Base-by-base conservation (phyloP, 1,139 yeast species). In the Geotrichum histeridarum region DNA sequence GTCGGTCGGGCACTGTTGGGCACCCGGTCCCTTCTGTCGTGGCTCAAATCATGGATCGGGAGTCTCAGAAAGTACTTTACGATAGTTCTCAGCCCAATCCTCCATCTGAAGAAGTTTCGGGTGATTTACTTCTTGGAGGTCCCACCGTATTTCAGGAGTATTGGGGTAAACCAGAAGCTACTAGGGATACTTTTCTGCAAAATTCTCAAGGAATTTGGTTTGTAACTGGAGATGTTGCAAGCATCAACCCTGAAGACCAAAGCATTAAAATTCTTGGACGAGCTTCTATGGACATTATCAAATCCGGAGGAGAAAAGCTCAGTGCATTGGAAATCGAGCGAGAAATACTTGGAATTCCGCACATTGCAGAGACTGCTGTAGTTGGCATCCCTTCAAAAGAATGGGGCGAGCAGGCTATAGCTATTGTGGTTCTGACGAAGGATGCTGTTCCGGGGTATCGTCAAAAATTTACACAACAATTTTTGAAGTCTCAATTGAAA, bases 261-360 rank as follows among this genome's bases (percentile, higher is more conserved):
- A 61, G 67, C 45, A 61, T 67, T 55, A 64, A 59, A 53, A 69
- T 70, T 50, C 62, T 67, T 35, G 74, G 74, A 8, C 64, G 74
- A 22, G 67, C 69, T 39, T 65, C 71, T 39, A 70, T 71, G 72
- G 75, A 71, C 57, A 70, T 70, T 48, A 67, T 68, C 60, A 70
- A 70, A 54, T 64, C 69, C 14, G 73, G 73, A 15, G 73, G 73
- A 6, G 73, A 70, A 54, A 69, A 67, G 60, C 56, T 69, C 6
- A 66, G 71, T n/a, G 73, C 73, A 0, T 59, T 70, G 37, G 73
- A 70, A 55, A 69, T 70, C 54, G 73, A 70, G 60, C 66, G 73
- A 11, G 73, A 70, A 57, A 66, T 70, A 15, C 63, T 70, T 33
- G 66, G 70, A 8, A 58, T 67, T 39, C 57, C 59, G 12, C 64